Evolutionary conservation across 2,329 filamentous ascomycete genomes (phyloP), one percentile per base, ranked within the genome.

Genomic region (Xylariaceae sp.): DNA sequence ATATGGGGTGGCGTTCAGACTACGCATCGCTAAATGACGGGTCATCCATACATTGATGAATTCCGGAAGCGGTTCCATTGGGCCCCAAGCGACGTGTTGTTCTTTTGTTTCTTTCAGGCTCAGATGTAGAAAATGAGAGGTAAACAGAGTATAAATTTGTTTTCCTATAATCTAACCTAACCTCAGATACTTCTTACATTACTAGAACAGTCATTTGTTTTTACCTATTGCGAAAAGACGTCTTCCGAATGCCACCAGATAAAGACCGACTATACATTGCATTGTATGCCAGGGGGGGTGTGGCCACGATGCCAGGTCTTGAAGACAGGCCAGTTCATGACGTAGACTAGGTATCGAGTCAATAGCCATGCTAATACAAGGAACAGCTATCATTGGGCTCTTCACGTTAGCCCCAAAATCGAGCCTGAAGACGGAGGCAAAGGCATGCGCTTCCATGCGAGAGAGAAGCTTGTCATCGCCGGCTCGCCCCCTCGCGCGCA

Each of bases 371-470:
- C 51, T 55, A 6, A 53, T 19, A 40, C 46, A 35, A 1, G 7
- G 19, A 31, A n/a, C 45, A 73, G 68, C 30, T 73, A 72, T 55
- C 71, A 73, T 47, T 73, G 69, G 70, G 69, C 68, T 8, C 57
- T 73, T 12, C 65, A 73, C n/a, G 57, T 70, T 11, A 71, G 70
- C 8, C 70, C 70, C 6, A 73, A 73, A 57, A n/a, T 47, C n/a
- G 63, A 71, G 46, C 42, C 43, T 7, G 34, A 60, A 1, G 55
- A 53, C 19, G 19, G 43, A 7, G 40, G 12, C 31, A 41, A 68
- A 66, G 6, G 57, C 60, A 42, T 9, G 19, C 66, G 64, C 26
- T 69, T 67, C 57, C 71, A 73, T 35, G 67, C 67, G 7, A 72
- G 70, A 55, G 63, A 73, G 44, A 32, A 51, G 59, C 31, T n/a